Evolutionary conservation across 208 protist genomes (phyloP).

Genomic region (Willaertia magna): DNA sequence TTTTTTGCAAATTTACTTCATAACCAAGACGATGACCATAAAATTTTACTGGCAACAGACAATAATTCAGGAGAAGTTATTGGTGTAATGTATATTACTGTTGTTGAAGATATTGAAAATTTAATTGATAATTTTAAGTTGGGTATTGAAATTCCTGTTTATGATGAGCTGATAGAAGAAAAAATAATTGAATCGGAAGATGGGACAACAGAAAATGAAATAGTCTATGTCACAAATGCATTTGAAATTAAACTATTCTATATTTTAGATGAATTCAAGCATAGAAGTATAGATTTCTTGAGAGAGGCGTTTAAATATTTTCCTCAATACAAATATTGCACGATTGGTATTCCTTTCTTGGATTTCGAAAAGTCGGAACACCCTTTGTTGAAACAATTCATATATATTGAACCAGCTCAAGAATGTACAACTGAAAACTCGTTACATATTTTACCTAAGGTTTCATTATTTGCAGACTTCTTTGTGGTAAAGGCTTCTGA

Average conservation of each 20-base stretch:
- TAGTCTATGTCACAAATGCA: neutral
- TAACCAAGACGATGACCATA: neutral
- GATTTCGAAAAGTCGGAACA: neutral
- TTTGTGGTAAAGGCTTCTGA: neutral
- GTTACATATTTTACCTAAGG: neutral
- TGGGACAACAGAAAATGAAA: neutral
- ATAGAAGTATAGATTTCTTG: neutral
- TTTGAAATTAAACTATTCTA: neutral
- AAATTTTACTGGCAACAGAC: neutral
- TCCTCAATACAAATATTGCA: neutral
- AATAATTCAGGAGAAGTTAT: neutral
- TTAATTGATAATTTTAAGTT: neutral
- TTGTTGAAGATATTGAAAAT: neutral
- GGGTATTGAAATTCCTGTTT: neutral
- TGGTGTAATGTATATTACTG: neutral
- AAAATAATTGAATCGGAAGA: too few relatives aligned
- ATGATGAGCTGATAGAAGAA: neutral
- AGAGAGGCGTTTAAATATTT: neutral
- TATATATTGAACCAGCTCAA: neutral
- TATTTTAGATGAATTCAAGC: neutral
- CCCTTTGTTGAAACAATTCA: neutral
- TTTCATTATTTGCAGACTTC: neutral
- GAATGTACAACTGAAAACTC: neutral
- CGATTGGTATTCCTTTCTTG: neutral
- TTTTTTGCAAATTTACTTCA: neutral